Evolutionary conservation across 176 grass and related monocot species (phyloP), one percentile per base, ranked within the genome.

Genomic region (Avena atlantica): DNA sequence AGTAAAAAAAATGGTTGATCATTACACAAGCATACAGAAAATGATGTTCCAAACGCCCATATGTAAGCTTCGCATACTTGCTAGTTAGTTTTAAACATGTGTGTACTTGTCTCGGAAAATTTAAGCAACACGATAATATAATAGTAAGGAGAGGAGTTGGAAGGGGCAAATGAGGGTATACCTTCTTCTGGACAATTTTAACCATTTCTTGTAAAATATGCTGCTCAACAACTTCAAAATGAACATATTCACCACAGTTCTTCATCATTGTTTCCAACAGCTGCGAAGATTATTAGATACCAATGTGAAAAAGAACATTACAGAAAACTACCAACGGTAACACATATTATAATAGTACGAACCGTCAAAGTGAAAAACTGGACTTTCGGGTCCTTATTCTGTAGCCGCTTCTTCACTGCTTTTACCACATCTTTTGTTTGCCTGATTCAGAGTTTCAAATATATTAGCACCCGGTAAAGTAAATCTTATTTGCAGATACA

Each of bases 181-280:
- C 97, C 92, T 92, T 95, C 87, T 99, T 99, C 86, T 84, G 92
- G 50, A 97, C 81, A 91, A 97, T 94, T 93, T 94, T 99, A 50
- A 91, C 88, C 87, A 99, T 97, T 84, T 99, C 97, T 84, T 82
- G 89, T 20, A 99, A 86, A 93, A 97, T 59, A 82, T 93, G 89
- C 29, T 87, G 87, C 36, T 96, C 85, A 86, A 79, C 91, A 85
- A 99, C 87, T 92, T 99, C 88, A 86, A 87, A 96, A 83, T 92
- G 97, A 68, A 99, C 90, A 10, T 95, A 71, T 55, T 94, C 92
- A 44, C 89, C 85, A 83, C 97, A 99, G 65, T 99, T 99, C 83
- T 99, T 96, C 81, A 99, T 91, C 92, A 99, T 84, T 81, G 97
- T 96, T 81, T 99, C 97, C 90, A 99, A 88, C 57, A 99, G 86